Base-by-base conservation (phyloP, 495 filamentous ascomycete genomes). In the Tuber microsphaerosporum region DNA sequence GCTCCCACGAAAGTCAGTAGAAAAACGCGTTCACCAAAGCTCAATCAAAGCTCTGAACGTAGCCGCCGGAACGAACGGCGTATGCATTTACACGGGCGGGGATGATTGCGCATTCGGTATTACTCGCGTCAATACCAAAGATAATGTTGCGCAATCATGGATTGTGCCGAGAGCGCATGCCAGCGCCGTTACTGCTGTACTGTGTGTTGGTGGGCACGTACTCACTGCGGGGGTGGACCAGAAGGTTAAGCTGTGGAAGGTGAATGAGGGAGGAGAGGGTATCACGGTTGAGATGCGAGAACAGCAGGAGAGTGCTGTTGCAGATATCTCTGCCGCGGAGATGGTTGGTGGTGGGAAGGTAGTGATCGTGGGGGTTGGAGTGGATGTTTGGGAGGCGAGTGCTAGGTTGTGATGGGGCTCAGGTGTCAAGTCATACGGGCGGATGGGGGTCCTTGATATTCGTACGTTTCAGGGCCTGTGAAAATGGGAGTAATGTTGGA, bases 191-290 rank as follows among this genome's bases (percentile, higher is more conserved):
- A 95, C 92, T 0, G 90, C 90, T 0, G 76, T 94, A 0, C 86
- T 86, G 8, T 80, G 89, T 19, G 75, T 92, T 41, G 77, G 72
- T 3, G 65, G 72, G 1, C 42, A 76, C n/a, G 75, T 93, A 3
- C 88, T 88, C 9, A 91, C 89, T 2, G 88, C 89, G 0, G 90
- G 93, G 41, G 93, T 92, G 74, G 95, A 97, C 81, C 94, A 97
- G 84, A 87, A 90, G 34, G 81, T 97, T 73, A 93, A 92, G 81
- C 77, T 91, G 3, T 97, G 94, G 94, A 84, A 88, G 71, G 76
- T 85, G 9, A 74, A 45, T 17, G 70, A 68, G 79, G 78, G 45
- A 34, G 68, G 69, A 26, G 20, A 73, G 51, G 16, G 74, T 42
- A 43, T 46, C 9, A 43, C 12, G 37, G 72, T 61, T 44, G 73